phyloP scores from a whole-genome alignment of 148 eudicot genomes.

The Spergularia marina region DNA sequence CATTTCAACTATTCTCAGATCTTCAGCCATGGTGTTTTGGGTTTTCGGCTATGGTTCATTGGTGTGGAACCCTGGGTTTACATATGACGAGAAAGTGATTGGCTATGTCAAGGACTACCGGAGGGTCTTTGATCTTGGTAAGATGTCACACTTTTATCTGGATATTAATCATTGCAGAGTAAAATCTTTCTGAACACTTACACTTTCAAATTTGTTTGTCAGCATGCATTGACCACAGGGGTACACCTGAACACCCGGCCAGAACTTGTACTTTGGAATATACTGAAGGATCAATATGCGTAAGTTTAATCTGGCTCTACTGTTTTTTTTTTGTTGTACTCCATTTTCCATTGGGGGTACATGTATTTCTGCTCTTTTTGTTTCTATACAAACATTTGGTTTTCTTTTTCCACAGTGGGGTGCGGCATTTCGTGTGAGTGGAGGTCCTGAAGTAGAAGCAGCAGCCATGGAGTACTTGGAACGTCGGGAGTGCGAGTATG shows the following conservation, averaged over 20 bases:
- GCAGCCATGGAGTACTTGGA: slow-evolving; percentile 90
- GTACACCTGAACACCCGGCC: slow-evolving; percentile 91
- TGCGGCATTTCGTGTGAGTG: slow-evolving; percentile 84
- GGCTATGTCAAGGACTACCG: slow-evolving; percentile 84
- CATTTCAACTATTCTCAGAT: slow-evolving; percentile 20
- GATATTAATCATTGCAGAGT: not conserved
- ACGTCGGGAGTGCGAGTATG: slow-evolving; percentile 90
- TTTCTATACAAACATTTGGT: not conserved
- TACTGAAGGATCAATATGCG: slow-evolving; percentile 73
- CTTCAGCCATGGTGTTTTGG: slow-evolving; percentile 81
- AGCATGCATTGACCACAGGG: slow-evolving; percentile 98
- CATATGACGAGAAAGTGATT: slow-evolving; percentile 81
- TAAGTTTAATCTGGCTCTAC: slow-evolving; percentile 32
- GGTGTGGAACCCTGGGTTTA: slow-evolving; percentile 96
- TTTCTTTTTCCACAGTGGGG: slow-evolving; percentile 64
- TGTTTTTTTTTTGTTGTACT: not conserved
- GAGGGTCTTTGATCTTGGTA: slow-evolving; percentile 91
- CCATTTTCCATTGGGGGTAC: not conserved
- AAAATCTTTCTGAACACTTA: slow-evolving; percentile 6
- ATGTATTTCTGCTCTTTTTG: not conserved
- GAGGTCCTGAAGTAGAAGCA: slow-evolving; percentile 71
- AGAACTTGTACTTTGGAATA: slow-evolving; percentile 94
- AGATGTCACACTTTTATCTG: slow-evolving; percentile 18
- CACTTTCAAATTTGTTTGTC: slow-evolving; percentile 25
- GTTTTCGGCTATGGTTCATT: slow-evolving; percentile 94